Evolutionary conservation across 2,329 filamentous ascomycete species (phyloP), one percentile per base, ranked within the genome.

Genomic region (Monilinia polystroma): DNA sequence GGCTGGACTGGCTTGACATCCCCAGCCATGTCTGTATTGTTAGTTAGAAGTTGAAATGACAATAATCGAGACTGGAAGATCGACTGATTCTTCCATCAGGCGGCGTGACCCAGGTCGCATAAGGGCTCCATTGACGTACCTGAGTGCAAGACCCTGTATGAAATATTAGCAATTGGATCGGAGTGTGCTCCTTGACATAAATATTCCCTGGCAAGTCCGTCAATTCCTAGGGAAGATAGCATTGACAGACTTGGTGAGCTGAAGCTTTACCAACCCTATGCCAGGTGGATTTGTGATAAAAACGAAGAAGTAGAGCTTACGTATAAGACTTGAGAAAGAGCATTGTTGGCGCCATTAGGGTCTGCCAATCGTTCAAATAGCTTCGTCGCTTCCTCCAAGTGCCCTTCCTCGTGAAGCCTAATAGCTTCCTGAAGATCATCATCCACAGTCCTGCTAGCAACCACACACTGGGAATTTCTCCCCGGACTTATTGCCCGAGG

Each of bases 371-470:
- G 82, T 38, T 87, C 90, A 79, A 99, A 99, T 79, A 98, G 86
- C 63, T 82, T 81, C n/a, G 95, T 97, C 64, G 93, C 95, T 74
- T 83, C 80, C 74, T 87, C 86, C 66, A 97, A 83, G 68, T 95
- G 85, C 67, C 94, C 94, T 57, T 82, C 84, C 79, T 99, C 95
- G 77, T 99, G 95, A 70, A 98, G 82, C 69, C 90, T 85, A 76
- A 99, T 99, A n/a, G 95, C 95, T 79, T 96, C 89, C 79, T 97
- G 94, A 67, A 99, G 97, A 78, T 91, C 88, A 67, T 85, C 83
- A 76, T 89, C 86, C 64, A 84, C 83, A 67, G 79, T 79, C 75
- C 84, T 81, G 58, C 81, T 82, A 64, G 81, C 83, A 47, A 85
- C 80, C 56, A 70, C 64, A n/a, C 69, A 66, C 63, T 69, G 68